These are phyloP conservation scores for Clonostachys chloroleuca DNA, from an alignment of 2,329 filamentous ascomycete genomes.

Conservation along the genomic window DNA sequence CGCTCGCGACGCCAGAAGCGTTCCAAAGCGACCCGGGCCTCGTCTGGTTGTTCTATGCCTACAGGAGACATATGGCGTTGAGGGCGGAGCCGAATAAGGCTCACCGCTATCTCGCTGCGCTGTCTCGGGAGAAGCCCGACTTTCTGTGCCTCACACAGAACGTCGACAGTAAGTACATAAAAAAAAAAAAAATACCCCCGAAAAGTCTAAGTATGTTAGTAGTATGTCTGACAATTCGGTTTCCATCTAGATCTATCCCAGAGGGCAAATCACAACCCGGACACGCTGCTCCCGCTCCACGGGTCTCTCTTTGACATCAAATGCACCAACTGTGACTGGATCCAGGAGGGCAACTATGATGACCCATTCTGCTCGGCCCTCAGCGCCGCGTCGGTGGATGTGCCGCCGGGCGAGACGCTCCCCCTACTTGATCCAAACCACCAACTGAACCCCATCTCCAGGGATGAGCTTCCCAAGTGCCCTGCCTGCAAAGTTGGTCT, in stretches of 20 bases:
- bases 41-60: constrained; percentile 90
- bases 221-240: background rate
- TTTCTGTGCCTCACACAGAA: constrained; percentile 85
- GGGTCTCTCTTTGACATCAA: constrained; percentile 80
- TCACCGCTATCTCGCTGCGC: constrained; percentile 73
- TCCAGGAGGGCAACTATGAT: constrained; percentile 60
- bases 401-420: constrained; percentile 33
- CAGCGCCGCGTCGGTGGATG: constrained; percentile 55
- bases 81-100: constrained; percentile 71
- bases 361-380: constrained; percentile 80
- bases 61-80: constrained; percentile 76
- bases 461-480: constrained; percentile 67
- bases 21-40: constrained; percentile 71
- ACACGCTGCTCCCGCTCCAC: constrained; percentile 70
- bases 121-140: constrained; percentile 47
- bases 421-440: constrained; percentile 39
- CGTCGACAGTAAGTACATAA: constrained; percentile 61
- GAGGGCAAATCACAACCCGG: constrained; percentile 65
- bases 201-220: background rate
- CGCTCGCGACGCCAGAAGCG: constrained; percentile 73
- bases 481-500: constrained; percentile 62
- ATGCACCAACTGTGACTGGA: constrained; percentile 69
- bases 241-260: constrained; percentile 60
- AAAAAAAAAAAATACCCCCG: too few relatives aligned
- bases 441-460: constrained; percentile 36